Evolutionary conservation across 2,329 filamentous ascomycete species (phyloP).

Genomic region (Periconia digitata): DNA sequence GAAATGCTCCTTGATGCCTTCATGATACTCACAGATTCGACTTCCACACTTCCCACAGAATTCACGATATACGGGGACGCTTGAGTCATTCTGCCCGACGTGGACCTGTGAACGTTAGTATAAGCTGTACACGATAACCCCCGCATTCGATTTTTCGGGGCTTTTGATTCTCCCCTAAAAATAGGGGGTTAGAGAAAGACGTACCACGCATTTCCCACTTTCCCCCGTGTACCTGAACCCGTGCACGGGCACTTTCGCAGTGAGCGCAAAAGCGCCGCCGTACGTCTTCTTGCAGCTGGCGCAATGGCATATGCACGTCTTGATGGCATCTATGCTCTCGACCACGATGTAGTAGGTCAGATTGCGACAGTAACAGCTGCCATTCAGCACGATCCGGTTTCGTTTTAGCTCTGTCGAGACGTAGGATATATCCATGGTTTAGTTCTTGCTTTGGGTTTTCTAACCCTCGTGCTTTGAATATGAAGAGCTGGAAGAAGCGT

Average conservation of each 20-base stretch:
- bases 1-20: slow-evolving; percentile 23
- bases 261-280: slow-evolving; percentile 55
- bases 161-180: too few relatives aligned
- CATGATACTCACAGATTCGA: slow-evolving; percentile 55
- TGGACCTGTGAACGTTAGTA: not conserved
- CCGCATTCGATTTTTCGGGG: too few relatives aligned
- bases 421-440: not conserved
- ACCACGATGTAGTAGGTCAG: slow-evolving; percentile 52
- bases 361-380: slow-evolving; percentile 53
- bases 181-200: not conserved
- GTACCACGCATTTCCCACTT: slow-evolving; percentile 15
- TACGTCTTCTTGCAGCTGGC: slow-evolving; percentile 58
- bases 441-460: not conserved
- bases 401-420: not conserved
- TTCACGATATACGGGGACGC: slow-evolving; percentile 48
- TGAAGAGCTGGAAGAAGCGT: too few relatives aligned
- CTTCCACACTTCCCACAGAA: slow-evolving; percentile 57
- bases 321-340: slow-evolving; percentile 48
- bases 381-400: slow-evolving; percentile 27
- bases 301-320: slow-evolving; percentile 58
- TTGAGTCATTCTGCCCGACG: not conserved
- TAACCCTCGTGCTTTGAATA: not conserved
- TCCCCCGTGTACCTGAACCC: slow-evolving; percentile 43
- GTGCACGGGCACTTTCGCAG: slow-evolving; percentile 52
- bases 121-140: too few relatives aligned